Evolutionary conservation across 192 early-diverging fungal genomes (phyloP).

Genomic region (Dissophora globulifera): DNA sequence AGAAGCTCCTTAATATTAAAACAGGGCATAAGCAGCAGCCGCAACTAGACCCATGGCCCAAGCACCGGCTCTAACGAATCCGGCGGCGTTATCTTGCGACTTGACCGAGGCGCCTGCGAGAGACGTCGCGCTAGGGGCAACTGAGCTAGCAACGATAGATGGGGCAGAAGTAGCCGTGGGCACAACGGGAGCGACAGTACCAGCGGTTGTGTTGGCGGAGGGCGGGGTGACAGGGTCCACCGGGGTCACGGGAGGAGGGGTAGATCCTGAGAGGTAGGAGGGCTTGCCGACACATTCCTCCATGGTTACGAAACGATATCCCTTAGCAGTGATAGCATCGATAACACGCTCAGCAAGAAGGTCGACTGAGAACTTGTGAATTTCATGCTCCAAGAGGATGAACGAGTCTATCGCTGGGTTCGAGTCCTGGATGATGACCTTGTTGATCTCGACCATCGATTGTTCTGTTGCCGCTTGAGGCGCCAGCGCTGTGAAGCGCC

Average conservation of each 20-base stretch:
- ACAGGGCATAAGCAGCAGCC: constrained; percentile 26
- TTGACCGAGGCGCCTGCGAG: background rate
- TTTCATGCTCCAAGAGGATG: constrained; percentile 56
- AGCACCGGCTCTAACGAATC: constrained; percentile 18
- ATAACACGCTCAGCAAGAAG: constrained; percentile 42
- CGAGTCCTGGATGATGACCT: constrained; percentile 21
- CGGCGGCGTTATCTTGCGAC: constrained; percentile 13
- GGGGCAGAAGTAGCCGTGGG: background rate
- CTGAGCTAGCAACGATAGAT: background rate
- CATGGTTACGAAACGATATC: constrained; percentile 55
- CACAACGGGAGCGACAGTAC: background rate
- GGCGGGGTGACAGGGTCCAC: background rate
- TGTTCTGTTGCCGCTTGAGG: constrained; percentile 5
- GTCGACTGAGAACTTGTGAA: constrained; percentile 51
- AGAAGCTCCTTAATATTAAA: constrained; percentile 27
- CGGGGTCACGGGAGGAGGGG: constrained; percentile 12
- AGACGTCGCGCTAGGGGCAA: background rate
- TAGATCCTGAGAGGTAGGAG: constrained; percentile 36
- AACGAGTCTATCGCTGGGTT: constrained; percentile 47
- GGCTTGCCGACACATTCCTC: constrained; percentile 53
- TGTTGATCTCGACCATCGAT: constrained; percentile 37
- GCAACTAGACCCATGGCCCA: constrained; percentile 45
- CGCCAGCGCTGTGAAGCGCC: constrained; percentile 28
- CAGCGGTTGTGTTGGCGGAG: background rate
- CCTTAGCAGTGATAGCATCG: constrained; percentile 38